Base-by-base conservation (phyloP, 2,329 filamentous ascomycete species). In the Celoporthe dispersa region DNA sequence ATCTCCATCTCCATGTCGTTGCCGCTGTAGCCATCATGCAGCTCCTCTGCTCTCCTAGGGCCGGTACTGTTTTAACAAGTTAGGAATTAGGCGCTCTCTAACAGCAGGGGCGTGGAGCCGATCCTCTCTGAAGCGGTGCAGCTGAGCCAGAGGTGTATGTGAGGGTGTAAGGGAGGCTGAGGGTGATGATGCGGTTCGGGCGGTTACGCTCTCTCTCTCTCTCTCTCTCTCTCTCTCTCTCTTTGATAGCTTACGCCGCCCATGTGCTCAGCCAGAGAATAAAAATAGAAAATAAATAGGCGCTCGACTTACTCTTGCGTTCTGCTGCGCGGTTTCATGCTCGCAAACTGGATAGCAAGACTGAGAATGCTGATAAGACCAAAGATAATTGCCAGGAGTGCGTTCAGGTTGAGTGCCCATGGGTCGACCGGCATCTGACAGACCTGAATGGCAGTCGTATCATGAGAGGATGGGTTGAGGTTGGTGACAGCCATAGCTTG, bases 401-500 rank as follows among this genome's bases (percentile, higher is more conserved):
- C 41, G 16, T 64, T 53, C 28, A 64, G 62, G 31, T 64, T 6
- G 31, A 53, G 31, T 14, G 62, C 41, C 31, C 62, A 64, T n/a
- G 31, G 62, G 44, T 64, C 9, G 25, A 35, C 44, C 8, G 51
- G 5, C 1, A 37, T 19, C 35, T 64, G 28, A 8, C 62, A 64
- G 62, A 51, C 28, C 16, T 14, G 12, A 1, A 33, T 33, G 39
- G 44, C 12, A 53, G 19, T 22, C 2, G 9, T 28, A n/a, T 33
- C 11, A 8, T 28, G 8, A 25, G 14, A 3, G 1, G 62, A 53
- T 22, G 14, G 25, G 37, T 6, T 25, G 31, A 64, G 22, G 11
- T n/a, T 51, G 28, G 44, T 14, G 11, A 12, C 19, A 35, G 62
- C 41, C 62, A 64, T 64, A 9, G 28, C 22, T 2, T 14, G 6